Base-by-base conservation (phyloP, 441 rosid species). In the Aleurites moluccanus region DNA sequence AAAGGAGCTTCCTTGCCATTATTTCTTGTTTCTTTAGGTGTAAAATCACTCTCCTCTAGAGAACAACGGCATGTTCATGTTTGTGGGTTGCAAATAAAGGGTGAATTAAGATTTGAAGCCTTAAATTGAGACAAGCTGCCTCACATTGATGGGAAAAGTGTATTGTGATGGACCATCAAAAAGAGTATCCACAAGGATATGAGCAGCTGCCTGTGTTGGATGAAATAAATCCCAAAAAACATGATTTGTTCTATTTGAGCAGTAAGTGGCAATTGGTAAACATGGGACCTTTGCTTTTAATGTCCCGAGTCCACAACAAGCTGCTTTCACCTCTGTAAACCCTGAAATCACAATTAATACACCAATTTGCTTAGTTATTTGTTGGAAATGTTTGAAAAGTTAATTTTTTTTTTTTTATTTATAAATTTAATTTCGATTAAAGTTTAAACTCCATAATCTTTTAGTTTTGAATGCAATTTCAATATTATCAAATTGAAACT, bases 301-400 rank as follows among this genome's bases (percentile, higher is more conserved):
- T 20, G 50, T 64, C 20, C 88, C 88, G 1, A 78, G 81, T 20
- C 88, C 88, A 72, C 88, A 86, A 20, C 88, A 82, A 2, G 87
- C 87, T 1, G 83, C 77, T 64, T 82, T 86, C 10, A 73, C 79
- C 77, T 86, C 88, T 0, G 38, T 65, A 65, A 84, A 86, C 28
- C 87, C 85, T 85, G 72, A 33, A 57, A 60, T 10, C 3, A 64
- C n/a, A n/a, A 47, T 21, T 15, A 18, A 33, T 14, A 8, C 50
- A 14, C 47, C 10, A 42, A 30, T 30, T 33, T 33, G 28, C 15
- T 6, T 35, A 23, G 38, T 3, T 25, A 45, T n/a, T 42, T 27
- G 7, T 38, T 38, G 40, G 40, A 38, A 38, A 38, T 38, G 40
- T 38, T n/a, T 4, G 40, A 38, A 6, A 5, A 38, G 1, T 38